Conservation (phyloP, 805 yeast genomes). For the Sporopachydermia quercuum region DNA sequence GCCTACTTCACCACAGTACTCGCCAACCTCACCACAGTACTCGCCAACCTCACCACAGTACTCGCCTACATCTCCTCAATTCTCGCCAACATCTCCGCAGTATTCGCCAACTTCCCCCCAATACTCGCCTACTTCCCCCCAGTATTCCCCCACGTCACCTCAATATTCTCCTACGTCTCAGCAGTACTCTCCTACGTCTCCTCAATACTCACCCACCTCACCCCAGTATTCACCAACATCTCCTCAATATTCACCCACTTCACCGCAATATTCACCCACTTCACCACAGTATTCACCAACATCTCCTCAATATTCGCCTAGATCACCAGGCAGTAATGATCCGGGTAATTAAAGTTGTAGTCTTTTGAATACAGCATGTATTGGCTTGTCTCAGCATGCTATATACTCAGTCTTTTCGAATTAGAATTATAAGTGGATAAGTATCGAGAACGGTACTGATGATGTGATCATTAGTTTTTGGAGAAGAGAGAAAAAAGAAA, state of each 20-base stretch:
- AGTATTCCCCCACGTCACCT: slow-evolving; percentile 33
- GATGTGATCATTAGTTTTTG: too few relatives aligned
- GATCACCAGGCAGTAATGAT: slow-evolving; percentile 15
- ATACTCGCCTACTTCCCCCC: slow-evolving; percentile 64
- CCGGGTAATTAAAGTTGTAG: too few relatives aligned
- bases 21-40: slow-evolving; percentile 47
- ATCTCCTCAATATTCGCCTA: slow-evolving; percentile 26
- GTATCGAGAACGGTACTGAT: too few relatives aligned
- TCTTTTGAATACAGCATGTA: too few relatives aligned
- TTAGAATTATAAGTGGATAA: too few relatives aligned
- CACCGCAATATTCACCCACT: slow-evolving; percentile 35
- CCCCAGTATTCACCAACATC: slow-evolving; percentile 55
- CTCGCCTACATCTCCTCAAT: slow-evolving; percentile 49
- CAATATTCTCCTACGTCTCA: slow-evolving; percentile 42
- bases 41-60: slow-evolving; percentile 40
- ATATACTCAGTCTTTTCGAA: too few relatives aligned
- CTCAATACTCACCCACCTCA: slow-evolving; percentile 45
- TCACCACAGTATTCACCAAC: slow-evolving; percentile 33
- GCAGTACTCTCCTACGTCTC: slow-evolving; percentile 33
- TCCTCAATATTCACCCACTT: slow-evolving; percentile 47
- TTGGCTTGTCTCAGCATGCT: too few relatives aligned
- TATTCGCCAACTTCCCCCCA: slow-evolving; percentile 72
- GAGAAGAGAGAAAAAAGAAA: too few relatives aligned
- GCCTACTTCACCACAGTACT: slow-evolving; percentile 62
- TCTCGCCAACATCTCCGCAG: slow-evolving; percentile 52